Evolutionary conservation across 192 early-diverging fungal species (phyloP), one percentile per base, ranked within the genome.

Genomic region (Mycoemilia scoparia): DNA sequence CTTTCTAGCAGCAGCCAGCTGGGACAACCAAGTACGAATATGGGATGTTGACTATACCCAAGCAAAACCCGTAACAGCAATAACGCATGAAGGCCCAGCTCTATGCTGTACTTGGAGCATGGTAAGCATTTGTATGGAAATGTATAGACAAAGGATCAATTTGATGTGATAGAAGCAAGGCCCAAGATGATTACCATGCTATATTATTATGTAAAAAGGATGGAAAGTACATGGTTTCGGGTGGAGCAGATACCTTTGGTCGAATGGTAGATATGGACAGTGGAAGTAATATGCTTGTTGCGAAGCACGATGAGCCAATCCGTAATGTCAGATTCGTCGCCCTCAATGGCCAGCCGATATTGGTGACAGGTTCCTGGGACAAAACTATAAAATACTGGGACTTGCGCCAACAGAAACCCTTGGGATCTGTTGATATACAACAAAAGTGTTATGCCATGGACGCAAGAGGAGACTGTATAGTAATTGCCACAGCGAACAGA

Each of bases 351-450:
- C 43, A 71, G 14, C 61, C 67, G 21, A 74, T 90, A 25, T 26
- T 89, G 16, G 82, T 77, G 2, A 96, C 92, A 5, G 92, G 83
- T 19, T 77, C 80, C 34, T 96, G 88, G 89, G 92, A 96, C 58
- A 95, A 95, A 54, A 87, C 82, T 6, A 36, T 92, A 33, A 84
- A 91, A 64, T 97, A 93, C 53, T 97, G 92, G 92, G 92, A 97
- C 56, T 49, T 80, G 32, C 71, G 92, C 23, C 66, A 71, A 36
- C 77, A 70, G 39, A 57, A 54, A 24, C 88, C 92, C 1, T 71
- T 82, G 13, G 73, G 67, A 7, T 74, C 66, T 13, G 66, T 87
- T 8, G 49, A 46, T 4, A 61, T 95, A 11, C 82, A 83, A 1
- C 89, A 97, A 41, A 73, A 90, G 24, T 74, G 71, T 33, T 97